Evolutionary conservation across 2,329 filamentous ascomycete genomes (phyloP).

Genomic region (Calycina marina): DNA sequence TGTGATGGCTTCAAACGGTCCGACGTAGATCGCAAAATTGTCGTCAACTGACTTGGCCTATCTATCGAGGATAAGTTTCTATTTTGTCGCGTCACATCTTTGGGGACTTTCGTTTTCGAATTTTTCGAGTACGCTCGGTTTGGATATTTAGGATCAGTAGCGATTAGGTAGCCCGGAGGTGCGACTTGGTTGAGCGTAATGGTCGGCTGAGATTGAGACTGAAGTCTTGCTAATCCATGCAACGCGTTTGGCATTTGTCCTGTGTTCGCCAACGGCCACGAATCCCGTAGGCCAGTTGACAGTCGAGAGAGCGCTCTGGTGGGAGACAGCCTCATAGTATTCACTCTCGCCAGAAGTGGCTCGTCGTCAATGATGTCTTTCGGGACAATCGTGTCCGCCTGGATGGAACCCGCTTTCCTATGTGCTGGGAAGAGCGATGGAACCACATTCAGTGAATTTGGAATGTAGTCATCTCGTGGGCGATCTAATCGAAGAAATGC

Average conservation of each 20-base stretch:
- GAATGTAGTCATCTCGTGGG: background rate
- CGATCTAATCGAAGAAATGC: background rate
- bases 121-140: conserved; percentile 6
- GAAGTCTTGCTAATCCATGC: conserved; percentile 1
- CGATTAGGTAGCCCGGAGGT: conserved; percentile 16
- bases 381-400: background rate
- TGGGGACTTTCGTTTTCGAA: background rate
- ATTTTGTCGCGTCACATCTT: background rate
- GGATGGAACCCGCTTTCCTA: background rate
- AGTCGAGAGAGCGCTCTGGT: conserved; percentile 8
- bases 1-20: conserved; percentile 4
- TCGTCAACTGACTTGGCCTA: conserved; percentile 3
- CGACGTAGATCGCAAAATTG: conserved; percentile 5
- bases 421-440: background rate
- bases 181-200: conserved; percentile 13
- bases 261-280: conserved; percentile 16
- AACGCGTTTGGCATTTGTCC: conserved; percentile 5
- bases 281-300: conserved; percentile 14
- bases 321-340: conserved; percentile 6
- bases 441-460: background rate
- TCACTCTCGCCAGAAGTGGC: background rate
- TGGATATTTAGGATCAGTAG: conserved; percentile 9
- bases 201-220: conserved; percentile 8
- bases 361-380: background rate
- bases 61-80: conserved; percentile 1